phyloP scores from a whole-genome alignment of 495 filamentous ascomycete species.

The Penicillium waksmanii region DNA sequence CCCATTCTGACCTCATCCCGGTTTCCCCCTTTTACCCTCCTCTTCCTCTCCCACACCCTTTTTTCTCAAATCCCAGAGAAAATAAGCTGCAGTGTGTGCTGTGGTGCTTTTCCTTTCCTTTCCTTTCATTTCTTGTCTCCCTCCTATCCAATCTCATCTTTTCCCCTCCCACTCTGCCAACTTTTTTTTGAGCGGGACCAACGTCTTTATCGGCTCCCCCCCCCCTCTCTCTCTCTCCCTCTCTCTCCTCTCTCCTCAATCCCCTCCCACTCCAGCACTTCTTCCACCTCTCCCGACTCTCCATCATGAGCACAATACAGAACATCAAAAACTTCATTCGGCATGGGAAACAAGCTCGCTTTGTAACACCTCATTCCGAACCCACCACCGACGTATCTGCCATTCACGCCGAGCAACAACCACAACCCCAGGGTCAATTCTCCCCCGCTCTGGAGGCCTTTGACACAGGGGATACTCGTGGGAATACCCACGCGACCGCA shows the following conservation, averaged over 20 bases:
- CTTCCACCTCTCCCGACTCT: conserved; percentile 1
- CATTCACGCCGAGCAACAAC: conserved; percentile 68
- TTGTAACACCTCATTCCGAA: conserved; percentile 63
- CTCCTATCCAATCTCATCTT: neutral
- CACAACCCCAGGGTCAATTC: conserved; percentile 53
- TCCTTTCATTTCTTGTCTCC: conserved; percentile 8
- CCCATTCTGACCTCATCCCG: conserved; percentile 49
- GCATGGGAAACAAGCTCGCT: conserved; percentile 93
- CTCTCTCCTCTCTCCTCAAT: neutral
- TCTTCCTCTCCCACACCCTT: conserved; percentile 3
- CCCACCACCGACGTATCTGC: conserved; percentile 70
- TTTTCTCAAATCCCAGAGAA: neutral
- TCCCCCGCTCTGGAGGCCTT: conserved; percentile 58
- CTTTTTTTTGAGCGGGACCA: neutral
- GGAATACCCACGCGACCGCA: conserved; percentile 65
- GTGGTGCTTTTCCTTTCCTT: conserved; percentile 54
- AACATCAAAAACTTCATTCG: conserved; percentile 97
- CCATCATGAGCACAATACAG: conserved; percentile 78
- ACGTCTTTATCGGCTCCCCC: conserved; percentile 1
- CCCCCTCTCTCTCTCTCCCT: neutral
- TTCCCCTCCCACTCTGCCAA: neutral
- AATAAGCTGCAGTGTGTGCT: too few species aligned
- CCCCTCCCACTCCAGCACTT: conserved; percentile 3
- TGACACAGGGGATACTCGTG: conserved; percentile 44
- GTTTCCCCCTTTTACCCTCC: conserved; percentile 65